These are phyloP conservation scores for Lactarius quietus DNA, from an alignment of 768 basidiomycete species.

Conservation along the genomic window DNA sequence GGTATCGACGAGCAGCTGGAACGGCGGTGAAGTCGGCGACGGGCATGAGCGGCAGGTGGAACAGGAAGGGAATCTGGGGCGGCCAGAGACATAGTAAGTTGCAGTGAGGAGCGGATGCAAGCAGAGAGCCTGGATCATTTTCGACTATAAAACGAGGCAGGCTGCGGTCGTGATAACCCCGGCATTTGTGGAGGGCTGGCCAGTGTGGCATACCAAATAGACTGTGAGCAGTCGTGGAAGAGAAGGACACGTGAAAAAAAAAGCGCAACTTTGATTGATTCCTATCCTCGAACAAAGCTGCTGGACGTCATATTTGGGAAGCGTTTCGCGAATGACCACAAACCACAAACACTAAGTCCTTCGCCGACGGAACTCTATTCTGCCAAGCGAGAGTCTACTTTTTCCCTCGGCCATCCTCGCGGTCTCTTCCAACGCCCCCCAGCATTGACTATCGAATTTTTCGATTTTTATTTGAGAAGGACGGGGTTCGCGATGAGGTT, in stretches of 20 bases:
- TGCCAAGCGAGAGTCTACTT: constrained; percentile 48
- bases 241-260: no score
- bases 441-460: constrained; percentile 38
- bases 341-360: constrained; percentile 8
- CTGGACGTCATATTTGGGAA: background rate
- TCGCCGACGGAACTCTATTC: constrained; percentile 31
- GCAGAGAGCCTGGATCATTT: background rate
- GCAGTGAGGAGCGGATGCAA: background rate
- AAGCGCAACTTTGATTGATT: background rate
- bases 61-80: background rate
- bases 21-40: constrained; percentile 11
- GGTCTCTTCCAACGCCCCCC: constrained; percentile 50
- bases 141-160: background rate
- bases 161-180: background rate
- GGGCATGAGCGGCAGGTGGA: background rate
- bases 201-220: background rate
- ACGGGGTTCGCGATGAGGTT: constrained; percentile 23
- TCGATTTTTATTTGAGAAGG: constrained; percentile 25
- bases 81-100: constrained; percentile 5
- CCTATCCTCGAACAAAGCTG: background rate
- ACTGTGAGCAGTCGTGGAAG: background rate
- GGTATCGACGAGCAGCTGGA: constrained; percentile 22
- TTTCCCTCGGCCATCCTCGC: constrained; percentile 58
- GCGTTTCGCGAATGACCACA: background rate
- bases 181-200: background rate